Evolutionary conservation across 306 rosid genomes (phyloP).

Genomic region (Cucurbita maxima): DNA sequence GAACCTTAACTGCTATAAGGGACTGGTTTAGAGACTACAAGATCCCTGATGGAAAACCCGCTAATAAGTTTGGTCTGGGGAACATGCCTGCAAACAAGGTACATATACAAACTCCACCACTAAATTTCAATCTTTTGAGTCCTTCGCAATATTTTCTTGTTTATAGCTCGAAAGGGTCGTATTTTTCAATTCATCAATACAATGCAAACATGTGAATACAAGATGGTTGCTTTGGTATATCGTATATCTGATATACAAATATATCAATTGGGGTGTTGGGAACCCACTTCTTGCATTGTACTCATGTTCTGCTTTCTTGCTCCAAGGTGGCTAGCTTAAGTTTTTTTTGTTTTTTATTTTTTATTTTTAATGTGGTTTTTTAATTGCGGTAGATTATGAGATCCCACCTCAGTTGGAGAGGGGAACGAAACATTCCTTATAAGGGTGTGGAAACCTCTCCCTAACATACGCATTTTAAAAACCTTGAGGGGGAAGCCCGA

Average conservation of each 20-base stretch:
- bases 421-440: too few relatives aligned
- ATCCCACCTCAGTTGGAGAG: too few relatives aligned
- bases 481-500: too few relatives aligned
- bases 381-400: too few relatives aligned
- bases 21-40: conserved; percentile 97
- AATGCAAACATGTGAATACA: neutral
- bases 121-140: neutral
- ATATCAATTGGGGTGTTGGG: neutral
- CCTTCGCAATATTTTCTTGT: neutral
- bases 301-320: neutral
- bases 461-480: too few relatives aligned
- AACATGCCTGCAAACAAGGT: conserved; percentile 82
- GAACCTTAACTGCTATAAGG: conserved; percentile 80
- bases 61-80: conserved; percentile 89
- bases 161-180: neutral
- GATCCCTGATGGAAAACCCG: conserved; percentile 95
- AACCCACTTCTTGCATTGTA: neutral
- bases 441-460: too few relatives aligned
- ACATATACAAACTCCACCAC: neutral
- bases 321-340: neutral
- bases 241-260: neutral
- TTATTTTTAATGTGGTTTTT: too few relatives aligned
- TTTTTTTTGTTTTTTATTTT: too few relatives aligned
- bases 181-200: neutral
- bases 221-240: neutral